Conservation (phyloP, 495 filamentous ascomycete species). For the Penicillium egyptiacum region DNA sequence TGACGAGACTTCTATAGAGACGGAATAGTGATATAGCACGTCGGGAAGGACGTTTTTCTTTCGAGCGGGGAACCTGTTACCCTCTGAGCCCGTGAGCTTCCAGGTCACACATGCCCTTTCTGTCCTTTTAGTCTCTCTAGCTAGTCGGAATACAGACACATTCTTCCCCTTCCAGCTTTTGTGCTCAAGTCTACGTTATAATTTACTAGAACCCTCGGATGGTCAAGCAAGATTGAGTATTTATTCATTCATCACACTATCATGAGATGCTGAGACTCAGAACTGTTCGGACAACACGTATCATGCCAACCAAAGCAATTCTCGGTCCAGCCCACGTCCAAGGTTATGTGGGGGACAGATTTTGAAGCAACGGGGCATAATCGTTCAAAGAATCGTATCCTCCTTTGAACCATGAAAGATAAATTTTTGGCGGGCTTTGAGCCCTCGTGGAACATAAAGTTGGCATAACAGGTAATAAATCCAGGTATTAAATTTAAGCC, state of each 20-base stretch:
- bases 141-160: too few relatives aligned
- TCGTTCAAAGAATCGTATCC: constrained; percentile 35
- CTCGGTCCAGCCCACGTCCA: constrained; percentile 43
- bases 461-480: constrained; percentile 35
- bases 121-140: too few relatives aligned
- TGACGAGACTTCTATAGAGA: too few relatives aligned
- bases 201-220: background rate
- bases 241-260: constrained; percentile 51
- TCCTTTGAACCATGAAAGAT: constrained; percentile 35
- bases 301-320: constrained; percentile 46
- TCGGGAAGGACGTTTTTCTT: too few relatives aligned
- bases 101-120: too few relatives aligned
- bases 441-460: constrained; percentile 36
- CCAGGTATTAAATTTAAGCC: constrained; percentile 33
- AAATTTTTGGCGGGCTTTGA: constrained; percentile 26
- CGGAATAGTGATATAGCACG: too few relatives aligned
- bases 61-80: too few relatives aligned
- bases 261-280: constrained; percentile 46
- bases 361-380: constrained; percentile 25
- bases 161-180: too few relatives aligned
- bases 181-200: too few relatives aligned
- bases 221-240: constrained; percentile 21
- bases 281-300: constrained; percentile 41
- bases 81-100: too few relatives aligned
- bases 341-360: constrained; percentile 33